A percentile compares a stretch with the other conserved stretches of the same genome.
Evolutionary conservation across 1,284 basidiomycete species (phyloP).

Genomic region (Leccinum cinnamomeum): DNA sequence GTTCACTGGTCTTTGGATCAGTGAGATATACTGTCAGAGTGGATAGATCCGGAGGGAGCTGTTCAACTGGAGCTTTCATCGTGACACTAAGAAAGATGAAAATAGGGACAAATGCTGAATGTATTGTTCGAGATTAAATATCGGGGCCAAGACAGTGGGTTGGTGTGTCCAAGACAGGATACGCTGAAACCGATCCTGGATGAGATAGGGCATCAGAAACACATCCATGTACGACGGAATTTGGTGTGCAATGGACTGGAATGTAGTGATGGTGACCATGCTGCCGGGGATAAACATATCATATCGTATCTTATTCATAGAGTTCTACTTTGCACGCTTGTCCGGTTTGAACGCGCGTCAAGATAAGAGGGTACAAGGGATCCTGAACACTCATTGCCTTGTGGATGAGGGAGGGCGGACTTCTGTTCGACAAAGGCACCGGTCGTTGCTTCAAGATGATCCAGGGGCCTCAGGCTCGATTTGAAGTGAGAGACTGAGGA

Average conservation of each 20-base stretch:
- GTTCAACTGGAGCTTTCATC: conserved; percentile 1
- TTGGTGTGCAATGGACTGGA: background rate
- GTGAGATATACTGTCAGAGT: background rate
- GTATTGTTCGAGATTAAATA: conserved; percentile 5
- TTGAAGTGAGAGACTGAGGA: conserved; percentile 36
- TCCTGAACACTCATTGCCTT: conserved; percentile 58
- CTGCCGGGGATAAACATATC: background rate
- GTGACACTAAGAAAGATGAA: background rate
- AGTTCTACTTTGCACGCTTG: conserved; percentile 60
- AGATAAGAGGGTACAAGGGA: background rate
- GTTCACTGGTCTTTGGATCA: background rate
- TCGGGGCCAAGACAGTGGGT: too few species aligned
- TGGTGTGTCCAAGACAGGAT: conserved; percentile 6
- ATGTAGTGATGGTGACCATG: background rate
- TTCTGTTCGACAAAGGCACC: conserved; percentile 67
- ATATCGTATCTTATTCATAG: conserved; percentile 30
- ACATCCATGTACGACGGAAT: background rate
- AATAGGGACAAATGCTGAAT: background rate
- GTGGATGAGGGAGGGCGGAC: conserved; percentile 55
- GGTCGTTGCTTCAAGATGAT: conserved; percentile 47
- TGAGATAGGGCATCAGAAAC: background rate
- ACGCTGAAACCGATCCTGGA: conserved; percentile 5
- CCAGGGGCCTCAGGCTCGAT: conserved; percentile 57
- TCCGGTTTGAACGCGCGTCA: conserved; percentile 48
- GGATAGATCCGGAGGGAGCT: background rate